Percentiles rank a stretch among this genome's conserved stretches.
phyloP scores from a whole-genome alignment of 2,329 filamentous ascomycete species.

The Fusarium sp. region DNA sequence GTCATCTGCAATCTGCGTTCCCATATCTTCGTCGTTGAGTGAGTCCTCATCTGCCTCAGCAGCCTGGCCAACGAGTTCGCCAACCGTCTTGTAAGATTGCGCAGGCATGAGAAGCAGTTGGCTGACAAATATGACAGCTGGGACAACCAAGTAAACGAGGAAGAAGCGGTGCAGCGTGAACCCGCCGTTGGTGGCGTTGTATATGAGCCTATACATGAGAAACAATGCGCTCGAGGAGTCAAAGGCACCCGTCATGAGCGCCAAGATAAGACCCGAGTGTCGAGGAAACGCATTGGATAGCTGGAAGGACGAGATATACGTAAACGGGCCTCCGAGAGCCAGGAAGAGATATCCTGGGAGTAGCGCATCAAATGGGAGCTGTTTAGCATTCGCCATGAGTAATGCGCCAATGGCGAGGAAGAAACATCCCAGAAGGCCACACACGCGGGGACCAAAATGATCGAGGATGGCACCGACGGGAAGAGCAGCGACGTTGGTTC shows the following conservation, averaged over 20 bases:
- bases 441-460: constrained; percentile 81
- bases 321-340: constrained; percentile 82
- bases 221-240: constrained; percentile 86
- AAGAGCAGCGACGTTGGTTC: constrained; percentile 87
- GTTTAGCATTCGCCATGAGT: constrained; percentile 75
- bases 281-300: constrained; percentile 86
- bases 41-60: constrained; percentile 61
- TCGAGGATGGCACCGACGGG: constrained; percentile 89
- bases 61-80: constrained; percentile 82
- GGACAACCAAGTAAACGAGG: constrained; percentile 77
- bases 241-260: constrained; percentile 83
- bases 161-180: constrained; percentile 79
- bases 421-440: constrained; percentile 75
- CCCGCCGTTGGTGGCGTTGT: constrained; percentile 64
- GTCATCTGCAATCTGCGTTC: constrained; percentile 56
- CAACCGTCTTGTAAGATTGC: constrained; percentile 85
- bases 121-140: constrained; percentile 71
- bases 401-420: constrained; percentile 78
- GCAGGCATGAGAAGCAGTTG: constrained; percentile 80
- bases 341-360: constrained; percentile 81
- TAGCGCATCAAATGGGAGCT: constrained; percentile 75
- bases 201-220: constrained; percentile 78
- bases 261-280: constrained; percentile 82
- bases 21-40: constrained; percentile 42
- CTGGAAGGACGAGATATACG: constrained; percentile 87